Evolutionary conservation across 1,139 yeast genomes (phyloP), one percentile per base, ranked within the genome.

Genomic region (Pichia sp.): DNA sequence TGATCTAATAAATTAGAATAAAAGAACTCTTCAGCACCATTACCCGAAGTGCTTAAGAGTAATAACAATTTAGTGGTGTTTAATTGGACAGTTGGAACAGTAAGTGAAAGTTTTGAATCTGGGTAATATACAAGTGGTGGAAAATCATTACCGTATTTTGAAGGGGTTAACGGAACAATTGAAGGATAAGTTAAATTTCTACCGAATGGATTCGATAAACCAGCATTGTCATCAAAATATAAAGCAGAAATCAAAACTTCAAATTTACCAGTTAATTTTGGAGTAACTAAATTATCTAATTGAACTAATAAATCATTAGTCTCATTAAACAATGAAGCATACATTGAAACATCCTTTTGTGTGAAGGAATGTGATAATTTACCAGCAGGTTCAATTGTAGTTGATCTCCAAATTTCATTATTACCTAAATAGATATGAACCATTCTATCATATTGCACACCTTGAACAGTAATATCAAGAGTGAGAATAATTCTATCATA

Each of bases 21-120:
- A 95, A 95, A 87, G 60, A 85, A 85, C 65, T 88, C 96, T 63
- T 87, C 96, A 39, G 76, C 79, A 1, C 81, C 81, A 59, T 83
- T 85, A 3, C 94, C 96, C 20, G 87, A 79, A 4, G 86, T 79
- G 58, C 79, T 80, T 4, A 87, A 63, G 9, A 84, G 74, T 37
- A 86, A 65, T 43, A 70, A 69, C 39, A 79, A 78, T 47, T 81
- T 72, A 12, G 85, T 77, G 11, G 86, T 78, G 59, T 81, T 80
- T 26, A 56, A 53, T 16, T 68, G 53, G 35, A 77, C 63, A 8
- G 55, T 54, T 1, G 83, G 82, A 32, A 80, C 58, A 3, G 56
- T 50, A 13, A 71, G 63, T 1, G 57, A 53, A 38, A 77, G 61
- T 8, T 63, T 59, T 24, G 70, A 68, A 20, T 63, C 64, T 18